phyloP scores from a whole-genome alignment of 495 filamentous ascomycete genomes.

The Delitschia confertaspora region DNA sequence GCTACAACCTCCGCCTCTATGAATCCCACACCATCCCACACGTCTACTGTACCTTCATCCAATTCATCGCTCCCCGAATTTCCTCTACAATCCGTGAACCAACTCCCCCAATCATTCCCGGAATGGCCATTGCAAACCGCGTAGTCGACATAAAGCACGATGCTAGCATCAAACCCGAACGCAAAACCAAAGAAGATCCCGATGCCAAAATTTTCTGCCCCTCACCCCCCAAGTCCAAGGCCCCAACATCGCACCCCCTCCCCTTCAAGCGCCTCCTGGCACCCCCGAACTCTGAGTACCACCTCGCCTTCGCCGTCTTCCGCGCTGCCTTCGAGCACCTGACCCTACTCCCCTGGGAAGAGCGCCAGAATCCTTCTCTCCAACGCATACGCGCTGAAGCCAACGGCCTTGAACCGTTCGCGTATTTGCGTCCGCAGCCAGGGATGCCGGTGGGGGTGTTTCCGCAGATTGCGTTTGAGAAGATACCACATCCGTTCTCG shows the following conservation, averaged over 20 bases:
- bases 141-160: no score
- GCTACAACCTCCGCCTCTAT: conserved; percentile 40
- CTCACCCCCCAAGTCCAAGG: not conserved
- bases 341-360: conserved; percentile 31
- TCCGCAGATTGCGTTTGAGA: not conserved
- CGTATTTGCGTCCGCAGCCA: not conserved
- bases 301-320: conserved; percentile 28
- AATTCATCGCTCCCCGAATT: conserved; percentile 15
- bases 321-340: conserved; percentile 28
- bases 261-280: conserved; percentile 23
- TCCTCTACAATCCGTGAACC: conserved; percentile 14
- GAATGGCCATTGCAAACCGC: no score
- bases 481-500: no score
- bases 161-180: no score
- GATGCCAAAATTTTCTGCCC: not conserved
- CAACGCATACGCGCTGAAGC: conserved; percentile 1
- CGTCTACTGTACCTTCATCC: conserved; percentile 36
- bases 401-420: conserved; percentile 6
- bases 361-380: conserved; percentile 19
- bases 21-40: conserved; percentile 41
- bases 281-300: conserved; percentile 20
- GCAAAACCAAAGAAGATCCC: not conserved
- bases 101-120: not conserved
- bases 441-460: conserved; percentile 1
- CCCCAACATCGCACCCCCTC: conserved; percentile 1